Base-by-base conservation (phyloP, 306 rosid genomes). In the Pyrus betulifolia region DNA sequence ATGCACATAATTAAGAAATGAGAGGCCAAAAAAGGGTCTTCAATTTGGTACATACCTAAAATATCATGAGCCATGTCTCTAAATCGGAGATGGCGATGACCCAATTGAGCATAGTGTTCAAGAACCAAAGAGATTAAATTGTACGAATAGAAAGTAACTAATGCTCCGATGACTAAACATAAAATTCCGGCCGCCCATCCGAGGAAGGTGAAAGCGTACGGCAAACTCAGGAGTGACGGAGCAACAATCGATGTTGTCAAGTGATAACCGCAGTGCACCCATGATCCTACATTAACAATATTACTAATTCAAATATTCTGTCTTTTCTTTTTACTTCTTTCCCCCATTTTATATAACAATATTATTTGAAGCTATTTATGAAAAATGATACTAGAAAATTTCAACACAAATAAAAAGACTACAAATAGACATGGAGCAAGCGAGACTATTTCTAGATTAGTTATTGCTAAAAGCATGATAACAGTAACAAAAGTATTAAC, bases 251-350 rank as follows among this genome's bases (percentile, higher is more conserved):
- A 89, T 0, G 97, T 91, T 21, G 97, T 87, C 79, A 93, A 86
- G 69, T 93, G 98, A 86, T 89, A 93, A 28, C 98, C 97, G 72
- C 90, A 70, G 63, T 93, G 98, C 72, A 86, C 23, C 98, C 98
- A 93, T 23, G 97, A 89, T 51, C 97, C 97, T 91, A 10, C 72
- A 80, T 23, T 10, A 45, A 10, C 25, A n/a, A 21, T 21, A 21
- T n/a, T 19, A 22, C 17, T 13, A 15, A 51, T 51, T 51, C 55
- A 51, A 51, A 14, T 51, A 49, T 46, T 46, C 52, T 46, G 52
- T 11, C 52, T 46, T 46, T 46, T 46, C 52, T 46, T 10, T 46
- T 46, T 46, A 10, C 52, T 10, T 10, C 15, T 11, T 13, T 46
- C 17, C 12, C 52, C 52, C 52, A 46, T 46, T 11, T 14, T 46